These are phyloP conservation scores for Arthrobotrys pseudoclavata DNA, from an alignment of 2,329 filamentous ascomycete species.

Conservation along the genomic window DNA sequence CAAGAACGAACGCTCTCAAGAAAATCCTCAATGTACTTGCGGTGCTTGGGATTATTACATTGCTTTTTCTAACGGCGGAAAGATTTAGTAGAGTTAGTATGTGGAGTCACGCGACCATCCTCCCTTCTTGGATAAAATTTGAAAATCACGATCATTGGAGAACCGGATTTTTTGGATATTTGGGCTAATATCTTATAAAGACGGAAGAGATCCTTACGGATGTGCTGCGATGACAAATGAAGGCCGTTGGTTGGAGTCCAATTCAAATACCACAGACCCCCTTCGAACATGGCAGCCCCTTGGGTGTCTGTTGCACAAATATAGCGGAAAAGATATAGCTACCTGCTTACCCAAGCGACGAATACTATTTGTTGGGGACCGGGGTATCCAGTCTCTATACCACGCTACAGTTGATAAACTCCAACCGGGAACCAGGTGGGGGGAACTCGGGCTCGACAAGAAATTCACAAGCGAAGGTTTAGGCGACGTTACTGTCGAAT, in stretches of 20 bases:
- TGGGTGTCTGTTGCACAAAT: conserved; percentile 73
- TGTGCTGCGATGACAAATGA: conserved; percentile 70
- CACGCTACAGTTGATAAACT: conserved; percentile 69
- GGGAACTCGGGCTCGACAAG: conserved; percentile 62
- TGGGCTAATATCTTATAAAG: conserved; percentile 61
- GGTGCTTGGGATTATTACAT: conserved; percentile 5
- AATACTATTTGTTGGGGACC: conserved; percentile 75
- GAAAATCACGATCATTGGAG: not conserved
- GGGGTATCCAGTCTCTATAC: conserved; percentile 73
- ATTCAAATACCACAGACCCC: conserved; percentile 63
- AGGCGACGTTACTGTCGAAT: conserved; percentile 70
- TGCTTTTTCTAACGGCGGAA: conserved; percentile 30
- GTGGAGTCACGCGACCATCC: not conserved
- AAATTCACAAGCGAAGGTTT: conserved; percentile 64
- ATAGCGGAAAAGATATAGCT: conserved; percentile 70
- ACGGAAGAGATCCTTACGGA: conserved; percentile 70
- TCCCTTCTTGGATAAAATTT: not conserved
- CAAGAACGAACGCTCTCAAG: not conserved
- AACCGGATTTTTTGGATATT: not conserved
- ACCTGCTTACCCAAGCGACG: conserved; percentile 71
- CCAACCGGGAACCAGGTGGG: not conserved
- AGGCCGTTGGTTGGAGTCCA: conserved; percentile 70
- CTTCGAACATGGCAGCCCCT: conserved; percentile 73
- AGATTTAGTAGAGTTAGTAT: conserved; percentile 32
- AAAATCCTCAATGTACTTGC: conserved; percentile 24